Evolutionary conservation across 352 stramenopile genomes (phyloP).

Genomic region (Hyaloperonospora brassicae): DNA sequence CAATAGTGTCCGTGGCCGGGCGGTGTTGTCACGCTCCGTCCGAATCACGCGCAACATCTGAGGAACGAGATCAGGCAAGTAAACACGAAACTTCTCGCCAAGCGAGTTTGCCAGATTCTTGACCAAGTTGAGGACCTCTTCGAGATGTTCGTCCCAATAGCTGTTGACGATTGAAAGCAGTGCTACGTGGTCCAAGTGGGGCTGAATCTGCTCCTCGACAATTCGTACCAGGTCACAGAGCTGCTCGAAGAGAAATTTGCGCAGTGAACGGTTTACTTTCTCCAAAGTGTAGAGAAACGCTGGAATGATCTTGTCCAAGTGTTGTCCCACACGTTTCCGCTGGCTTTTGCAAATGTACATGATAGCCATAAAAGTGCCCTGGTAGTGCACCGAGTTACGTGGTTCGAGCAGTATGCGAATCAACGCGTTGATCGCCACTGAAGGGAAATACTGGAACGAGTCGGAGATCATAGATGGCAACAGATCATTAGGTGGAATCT

Average conservation of each 20-base stretch:
- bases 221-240: constrained; percentile 94
- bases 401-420: constrained; percentile 97
- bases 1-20: constrained; percentile 61
- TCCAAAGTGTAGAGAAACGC: constrained; percentile 94
- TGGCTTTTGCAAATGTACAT: constrained; percentile 99
- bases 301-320: constrained; percentile 95
- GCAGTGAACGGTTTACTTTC: constrained; percentile 71
- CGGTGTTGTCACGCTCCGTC: constrained; percentile 59
- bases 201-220: constrained; percentile 94
- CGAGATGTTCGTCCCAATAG: constrained; percentile 90
- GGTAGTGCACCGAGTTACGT: constrained; percentile 93
- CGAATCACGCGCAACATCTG: constrained; percentile 84
- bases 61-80: constrained; percentile 82
- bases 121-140: constrained; percentile 95
- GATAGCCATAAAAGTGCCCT: constrained; percentile 95
- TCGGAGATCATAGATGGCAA: constrained; percentile 78
- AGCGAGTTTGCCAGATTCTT: constrained; percentile 87
- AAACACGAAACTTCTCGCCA: constrained; percentile 82
- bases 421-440: constrained; percentile 93
- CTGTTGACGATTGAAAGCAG: constrained; percentile 77
- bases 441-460: constrained; percentile 94
- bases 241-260: constrained; percentile 95
- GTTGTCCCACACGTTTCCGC: constrained; percentile 89
- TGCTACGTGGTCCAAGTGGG: constrained; percentile 74
- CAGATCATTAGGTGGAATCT: constrained; percentile 63